Conservation (phyloP, 2,329 filamentous ascomycete genomes). For the Alternaria solani region DNA sequence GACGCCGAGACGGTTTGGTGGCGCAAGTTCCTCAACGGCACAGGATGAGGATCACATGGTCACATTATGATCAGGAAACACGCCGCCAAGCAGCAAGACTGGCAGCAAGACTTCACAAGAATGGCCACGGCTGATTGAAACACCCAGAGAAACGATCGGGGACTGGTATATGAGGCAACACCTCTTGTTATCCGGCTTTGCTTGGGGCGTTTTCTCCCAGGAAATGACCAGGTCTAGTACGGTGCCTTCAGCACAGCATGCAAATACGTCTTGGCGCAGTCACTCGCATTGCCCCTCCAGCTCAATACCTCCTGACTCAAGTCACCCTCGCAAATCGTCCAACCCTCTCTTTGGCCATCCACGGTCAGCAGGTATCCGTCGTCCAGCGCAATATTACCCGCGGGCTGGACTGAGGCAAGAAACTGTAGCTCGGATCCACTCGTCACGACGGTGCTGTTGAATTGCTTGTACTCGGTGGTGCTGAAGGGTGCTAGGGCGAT, state of each 20-base stretch:
- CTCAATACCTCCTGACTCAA: conserved; percentile 45
- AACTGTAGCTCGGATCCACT: conserved; percentile 45
- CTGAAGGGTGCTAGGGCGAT: conserved; percentile 38
- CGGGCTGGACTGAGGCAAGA: conserved; percentile 36
- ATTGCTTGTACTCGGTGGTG: conserved; percentile 31
- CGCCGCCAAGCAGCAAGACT: no score
- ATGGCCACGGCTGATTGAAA: neutral
- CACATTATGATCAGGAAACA: neutral
- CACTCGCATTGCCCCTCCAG: conserved; percentile 48
- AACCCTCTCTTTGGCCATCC: conserved; percentile 46
- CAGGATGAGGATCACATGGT: conserved; percentile 55
- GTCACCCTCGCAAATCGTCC: conserved; percentile 50
- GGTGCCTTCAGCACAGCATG: conserved; percentile 51
- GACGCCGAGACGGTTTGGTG: conserved; percentile 47
- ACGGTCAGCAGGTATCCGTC: conserved; percentile 51
- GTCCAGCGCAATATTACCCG: conserved; percentile 46
- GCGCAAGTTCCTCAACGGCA: conserved; percentile 36
- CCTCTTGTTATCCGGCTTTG: neutral
- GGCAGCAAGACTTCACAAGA: neutral
- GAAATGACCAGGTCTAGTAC: conserved; percentile 37
- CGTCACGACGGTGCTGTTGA: conserved; percentile 43
- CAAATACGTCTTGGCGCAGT: conserved; percentile 49
- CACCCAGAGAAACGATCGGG: no score
- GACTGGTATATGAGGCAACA: no score
- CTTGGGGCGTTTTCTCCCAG: neutral